Percentiles rank a stretch among this genome's conserved stretches.
Conservation (phyloP, 2,329 filamentous ascomycete species). For the Amylocarpus encephaloides region DNA sequence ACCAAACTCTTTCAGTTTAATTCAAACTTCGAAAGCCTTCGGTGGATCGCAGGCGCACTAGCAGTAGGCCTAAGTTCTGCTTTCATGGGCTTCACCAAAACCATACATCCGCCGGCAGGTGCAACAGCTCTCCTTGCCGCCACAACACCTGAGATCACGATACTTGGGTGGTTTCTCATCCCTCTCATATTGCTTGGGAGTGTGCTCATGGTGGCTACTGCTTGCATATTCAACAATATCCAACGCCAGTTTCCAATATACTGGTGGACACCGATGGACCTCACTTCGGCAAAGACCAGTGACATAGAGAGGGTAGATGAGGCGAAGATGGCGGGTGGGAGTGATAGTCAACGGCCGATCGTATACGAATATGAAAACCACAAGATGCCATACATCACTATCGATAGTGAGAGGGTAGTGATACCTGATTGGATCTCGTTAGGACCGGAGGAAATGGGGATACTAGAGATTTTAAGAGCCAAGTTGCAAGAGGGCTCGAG, state of each 20-base stretch:
- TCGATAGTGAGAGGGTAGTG: neutral
- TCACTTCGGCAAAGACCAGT: neutral
- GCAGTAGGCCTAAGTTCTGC: constrained; percentile 57
- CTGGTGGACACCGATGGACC: constrained; percentile 51
- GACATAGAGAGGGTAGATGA: neutral
- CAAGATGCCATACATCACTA: neutral
- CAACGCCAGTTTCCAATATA: constrained; percentile 58
- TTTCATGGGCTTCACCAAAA: constrained; percentile 64
- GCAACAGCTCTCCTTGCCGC: constrained; percentile 67
- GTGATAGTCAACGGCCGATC: neutral
- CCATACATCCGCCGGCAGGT: constrained; percentile 67
- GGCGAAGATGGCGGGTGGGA: neutral
- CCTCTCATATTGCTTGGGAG: constrained; percentile 56
- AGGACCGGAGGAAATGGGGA: neutral
- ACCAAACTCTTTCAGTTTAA: constrained; percentile 55
- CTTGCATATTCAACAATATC: constrained; percentile 63
- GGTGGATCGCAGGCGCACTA: constrained; percentile 59
- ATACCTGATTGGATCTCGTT: neutral
- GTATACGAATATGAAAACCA: neutral
- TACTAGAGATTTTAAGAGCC: neutral
- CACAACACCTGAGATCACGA: constrained; percentile 45
- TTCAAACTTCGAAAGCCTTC: constrained; percentile 44
- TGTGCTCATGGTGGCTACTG: constrained; percentile 54
- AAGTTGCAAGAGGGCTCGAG: neutral
- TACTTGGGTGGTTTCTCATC: constrained; percentile 63